Percentiles rank a stretch among this genome's conserved stretches.
Conservation (phyloP, 495 filamentous ascomycete genomes). For the Hypoxylon lenormandii region DNA sequence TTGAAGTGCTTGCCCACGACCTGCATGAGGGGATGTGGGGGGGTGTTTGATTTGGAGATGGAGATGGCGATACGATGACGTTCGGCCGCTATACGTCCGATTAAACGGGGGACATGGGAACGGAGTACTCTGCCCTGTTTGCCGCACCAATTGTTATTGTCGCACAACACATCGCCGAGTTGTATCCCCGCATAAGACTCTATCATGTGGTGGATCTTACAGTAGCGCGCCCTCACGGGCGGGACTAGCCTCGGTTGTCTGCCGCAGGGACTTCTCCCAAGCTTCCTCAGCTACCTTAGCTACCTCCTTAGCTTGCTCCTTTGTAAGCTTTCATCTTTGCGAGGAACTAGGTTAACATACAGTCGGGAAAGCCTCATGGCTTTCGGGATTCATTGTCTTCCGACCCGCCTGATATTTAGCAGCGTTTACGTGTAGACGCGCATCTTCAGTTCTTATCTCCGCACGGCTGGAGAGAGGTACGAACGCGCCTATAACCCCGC, state of each 20-base stretch:
- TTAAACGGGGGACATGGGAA: conserved; percentile 39
- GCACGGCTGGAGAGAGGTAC: background rate
- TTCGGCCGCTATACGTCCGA: conserved; percentile 45
- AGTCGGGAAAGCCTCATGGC: conserved; percentile 9
- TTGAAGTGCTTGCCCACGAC: conserved; percentile 8
- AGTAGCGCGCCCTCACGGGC: conserved; percentile 33
- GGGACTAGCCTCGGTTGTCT: conserved; percentile 32
- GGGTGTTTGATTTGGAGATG: conserved; percentile 36
- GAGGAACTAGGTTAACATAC: background rate
- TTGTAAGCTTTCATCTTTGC: background rate
- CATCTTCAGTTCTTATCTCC: conserved; percentile 26
- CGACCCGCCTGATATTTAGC: background rate
- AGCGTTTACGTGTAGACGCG: background rate
- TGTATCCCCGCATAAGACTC: conserved; percentile 35
- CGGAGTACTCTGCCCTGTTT: conserved; percentile 29
- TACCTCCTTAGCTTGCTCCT: background rate
- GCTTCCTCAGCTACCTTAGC: too few relatives aligned
- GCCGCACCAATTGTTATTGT: conserved; percentile 42
- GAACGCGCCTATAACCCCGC: conserved; percentile 33
- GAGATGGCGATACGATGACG: conserved; percentile 40
- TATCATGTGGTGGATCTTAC: conserved; percentile 35
- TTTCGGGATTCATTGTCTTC: conserved; percentile 18
- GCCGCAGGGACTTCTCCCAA: conserved; percentile 15
- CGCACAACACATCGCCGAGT: conserved; percentile 25
- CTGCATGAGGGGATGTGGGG: conserved; percentile 44